Conservation (phyloP, 495 filamentous ascomycete species). For the Lasiosphaeria miniovina region DNA sequence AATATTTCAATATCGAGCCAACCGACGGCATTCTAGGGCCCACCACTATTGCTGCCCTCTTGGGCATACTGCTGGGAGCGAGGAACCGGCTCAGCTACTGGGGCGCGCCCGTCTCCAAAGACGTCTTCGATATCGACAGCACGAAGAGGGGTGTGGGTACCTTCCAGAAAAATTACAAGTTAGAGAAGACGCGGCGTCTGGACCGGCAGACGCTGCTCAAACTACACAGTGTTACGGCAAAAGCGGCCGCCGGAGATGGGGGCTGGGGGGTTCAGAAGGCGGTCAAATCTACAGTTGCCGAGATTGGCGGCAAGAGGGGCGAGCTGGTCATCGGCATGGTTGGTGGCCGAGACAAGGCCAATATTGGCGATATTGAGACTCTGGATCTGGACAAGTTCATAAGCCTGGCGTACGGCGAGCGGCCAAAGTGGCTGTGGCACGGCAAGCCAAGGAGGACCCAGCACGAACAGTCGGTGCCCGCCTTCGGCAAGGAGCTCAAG, state of each 20-base stretch:
- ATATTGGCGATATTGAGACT: slow-evolving; percentile 89
- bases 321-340: slow-evolving; percentile 94
- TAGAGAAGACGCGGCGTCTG: slow-evolving; percentile 71
- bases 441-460: slow-evolving; percentile 68
- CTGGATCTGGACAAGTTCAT: slow-evolving; percentile 82
- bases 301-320: slow-evolving; percentile 91
- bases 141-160: slow-evolving; percentile 78
- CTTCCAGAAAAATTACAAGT: slow-evolving; percentile 86
- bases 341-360: slow-evolving; percentile 79
- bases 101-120: slow-evolving; percentile 82
- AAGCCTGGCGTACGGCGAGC: slow-evolving; percentile 69
- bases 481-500: slow-evolving; percentile 62
- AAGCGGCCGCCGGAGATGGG: slow-evolving; percentile 77
- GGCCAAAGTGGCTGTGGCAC: slow-evolving; percentile 89
- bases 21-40: slow-evolving; percentile 88
- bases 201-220: slow-evolving; percentile 79
- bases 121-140: slow-evolving; percentile 80
- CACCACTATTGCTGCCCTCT: slow-evolving; percentile 82
- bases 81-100: slow-evolving; percentile 78
- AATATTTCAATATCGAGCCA: slow-evolving; percentile 86
- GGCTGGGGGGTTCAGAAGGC: slow-evolving; percentile 74
- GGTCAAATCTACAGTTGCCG: slow-evolving; percentile 91
- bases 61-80: slow-evolving; percentile 86
- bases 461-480: slow-evolving; percentile 50
- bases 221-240: slow-evolving; percentile 77